Conservation (phyloP, 2,329 filamentous ascomycete genomes). For the Botrytis elliptica region DNA sequence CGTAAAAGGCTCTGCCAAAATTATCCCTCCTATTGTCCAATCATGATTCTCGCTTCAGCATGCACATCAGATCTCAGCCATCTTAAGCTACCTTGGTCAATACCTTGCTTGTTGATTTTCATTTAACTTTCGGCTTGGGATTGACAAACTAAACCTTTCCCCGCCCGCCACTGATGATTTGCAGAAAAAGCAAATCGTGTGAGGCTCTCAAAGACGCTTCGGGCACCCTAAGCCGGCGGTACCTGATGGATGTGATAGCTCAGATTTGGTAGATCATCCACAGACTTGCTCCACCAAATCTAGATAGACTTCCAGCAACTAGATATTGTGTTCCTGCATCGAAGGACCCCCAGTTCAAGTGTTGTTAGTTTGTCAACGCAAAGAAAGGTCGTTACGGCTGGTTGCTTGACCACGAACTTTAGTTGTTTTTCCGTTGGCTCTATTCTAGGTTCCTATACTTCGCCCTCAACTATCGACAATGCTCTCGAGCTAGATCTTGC, state of each 20-base stretch:
- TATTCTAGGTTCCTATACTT: not conserved
- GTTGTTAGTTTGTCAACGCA: constrained; percentile 19
- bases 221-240: constrained; percentile 17
- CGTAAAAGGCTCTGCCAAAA: not conserved
- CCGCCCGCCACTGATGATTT: constrained; percentile 21
- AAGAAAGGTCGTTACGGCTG: constrained; percentile 21
- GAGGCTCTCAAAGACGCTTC: constrained; percentile 20
- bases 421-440: constrained; percentile 1
- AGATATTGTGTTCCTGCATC: constrained; percentile 22
- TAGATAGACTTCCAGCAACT: constrained; percentile 19
- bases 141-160: constrained; percentile 1
- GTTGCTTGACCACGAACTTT: constrained; percentile 19
- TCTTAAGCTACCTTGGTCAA: not conserved
- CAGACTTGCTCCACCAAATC: constrained; percentile 18
- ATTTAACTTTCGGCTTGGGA: constrained; percentile 1
- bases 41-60: constrained; percentile 8
- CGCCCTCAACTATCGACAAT: not conserved
- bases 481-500: constrained; percentile 19
- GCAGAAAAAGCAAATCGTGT: constrained; percentile 11
- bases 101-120: not conserved
- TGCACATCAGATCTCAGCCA: constrained; percentile 17
- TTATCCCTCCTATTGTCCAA: constrained; percentile 10
- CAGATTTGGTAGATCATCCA: constrained; percentile 22
- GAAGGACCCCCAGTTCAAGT: constrained; percentile 16
- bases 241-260: constrained; percentile 23